These are phyloP conservation scores for Blastocystis sp. DNA, from an alignment of 352 stramenopile genomes.

Conservation along the genomic window DNA sequence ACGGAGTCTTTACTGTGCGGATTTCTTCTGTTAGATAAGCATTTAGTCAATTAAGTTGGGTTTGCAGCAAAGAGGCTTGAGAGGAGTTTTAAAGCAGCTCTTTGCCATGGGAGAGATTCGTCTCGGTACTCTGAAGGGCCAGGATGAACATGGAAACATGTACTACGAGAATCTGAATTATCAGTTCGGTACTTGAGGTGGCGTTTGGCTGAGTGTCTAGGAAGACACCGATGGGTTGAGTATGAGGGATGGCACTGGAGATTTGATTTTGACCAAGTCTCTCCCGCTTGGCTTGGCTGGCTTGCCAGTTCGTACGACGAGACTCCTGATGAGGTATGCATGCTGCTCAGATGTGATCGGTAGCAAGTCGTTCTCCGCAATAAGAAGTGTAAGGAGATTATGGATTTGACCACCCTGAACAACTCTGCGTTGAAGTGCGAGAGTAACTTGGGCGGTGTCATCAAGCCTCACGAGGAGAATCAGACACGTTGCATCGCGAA, in stretches of 20 bases:
- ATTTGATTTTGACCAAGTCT: constrained; percentile 55
- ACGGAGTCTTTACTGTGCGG: constrained; percentile 57
- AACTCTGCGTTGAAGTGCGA: constrained; percentile 33
- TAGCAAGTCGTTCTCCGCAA: constrained; percentile 38
- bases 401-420: constrained; percentile 33
- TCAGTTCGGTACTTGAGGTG: constrained; percentile 5
- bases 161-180: constrained; percentile 60
- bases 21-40: neutral
- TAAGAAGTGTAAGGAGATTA: constrained; percentile 44
- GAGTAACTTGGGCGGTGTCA: constrained; percentile 30
- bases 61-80: constrained; percentile 52
- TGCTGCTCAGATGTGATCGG: neutral
- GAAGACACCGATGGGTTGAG: constrained; percentile 58
- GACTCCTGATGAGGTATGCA: constrained; percentile 18
- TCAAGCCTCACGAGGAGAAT: constrained; percentile 60
- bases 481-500: neutral
- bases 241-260: constrained; percentile 59
- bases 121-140: constrained; percentile 51
- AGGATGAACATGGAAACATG: constrained; percentile 61
- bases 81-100: constrained; percentile 53
- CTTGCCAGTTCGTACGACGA: constrained; percentile 48
- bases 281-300: constrained; percentile 56
- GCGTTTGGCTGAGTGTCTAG: neutral
- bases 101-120: constrained; percentile 55
- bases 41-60: constrained; percentile 53